Percentiles rank a stretch among this genome's conserved stretches.
phyloP scores from a whole-genome alignment of 2,329 filamentous ascomycete genomes.

The Bipolaris victoriae region DNA sequence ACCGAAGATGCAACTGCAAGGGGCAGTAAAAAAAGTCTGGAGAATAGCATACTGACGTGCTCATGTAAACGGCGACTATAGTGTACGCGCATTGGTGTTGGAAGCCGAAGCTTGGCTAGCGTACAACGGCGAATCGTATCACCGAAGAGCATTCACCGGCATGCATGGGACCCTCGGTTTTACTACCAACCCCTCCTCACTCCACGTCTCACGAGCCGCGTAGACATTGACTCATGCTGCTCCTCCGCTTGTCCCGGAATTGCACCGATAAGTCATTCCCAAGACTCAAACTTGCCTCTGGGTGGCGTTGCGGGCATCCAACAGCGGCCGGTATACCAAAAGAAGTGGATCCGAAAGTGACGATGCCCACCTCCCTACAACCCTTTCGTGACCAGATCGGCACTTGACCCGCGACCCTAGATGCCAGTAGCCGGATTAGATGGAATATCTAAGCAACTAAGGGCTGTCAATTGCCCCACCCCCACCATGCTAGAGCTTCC shows the following conservation, averaged over 20 bases:
- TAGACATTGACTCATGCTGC: slow-evolving; percentile 4
- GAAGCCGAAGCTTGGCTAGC: slow-evolving; percentile 17
- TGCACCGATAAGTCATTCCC: slow-evolving; percentile 8
- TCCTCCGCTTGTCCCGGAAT: slow-evolving; percentile 15
- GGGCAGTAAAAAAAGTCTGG: slow-evolving; percentile 45
- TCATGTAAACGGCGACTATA: slow-evolving; percentile 3
- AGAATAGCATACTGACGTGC: slow-evolving; percentile 45
- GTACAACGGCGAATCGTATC: slow-evolving; percentile 21
- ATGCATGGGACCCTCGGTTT: slow-evolving; percentile 4
- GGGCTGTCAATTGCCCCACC: slow-evolving; percentile 35
- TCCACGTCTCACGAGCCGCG: slow-evolving; percentile 1
- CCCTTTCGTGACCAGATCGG: slow-evolving; percentile 28
- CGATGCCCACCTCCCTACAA: slow-evolving; percentile 38
- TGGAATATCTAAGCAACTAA: slow-evolving; percentile 28
- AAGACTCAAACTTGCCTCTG: slow-evolving; percentile 20
- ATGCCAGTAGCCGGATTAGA: slow-evolving; percentile 26
- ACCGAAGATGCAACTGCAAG: slow-evolving; percentile 48
- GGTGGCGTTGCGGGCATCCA: slow-evolving; percentile 33
- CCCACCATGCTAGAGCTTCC: slow-evolving; percentile 39
- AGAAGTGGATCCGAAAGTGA: slow-evolving; percentile 41
- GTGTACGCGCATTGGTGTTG: slow-evolving; percentile 14
- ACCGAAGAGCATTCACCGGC: slow-evolving; percentile 20
- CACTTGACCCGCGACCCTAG: slow-evolving; percentile 23
- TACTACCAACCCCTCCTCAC: neutral
- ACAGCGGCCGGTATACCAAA: slow-evolving; percentile 30